phyloP scores from a whole-genome alignment of 2,329 filamentous ascomycete species.

The Colletotrichum tropicale region DNA sequence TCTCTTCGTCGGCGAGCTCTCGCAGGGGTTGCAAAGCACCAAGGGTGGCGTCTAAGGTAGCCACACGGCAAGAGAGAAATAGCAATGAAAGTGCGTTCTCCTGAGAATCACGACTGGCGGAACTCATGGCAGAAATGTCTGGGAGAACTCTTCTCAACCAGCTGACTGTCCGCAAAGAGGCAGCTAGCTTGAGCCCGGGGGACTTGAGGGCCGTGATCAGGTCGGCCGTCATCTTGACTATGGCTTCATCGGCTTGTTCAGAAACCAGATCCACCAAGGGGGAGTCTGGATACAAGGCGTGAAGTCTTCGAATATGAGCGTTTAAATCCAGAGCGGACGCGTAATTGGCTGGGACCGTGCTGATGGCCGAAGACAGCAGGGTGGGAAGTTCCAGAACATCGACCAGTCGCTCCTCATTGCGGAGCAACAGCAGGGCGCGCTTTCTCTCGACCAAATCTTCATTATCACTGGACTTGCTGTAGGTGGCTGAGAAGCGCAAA shows the following conservation, averaged over 20 bases:
- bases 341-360: slow-evolving; percentile 73
- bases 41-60: slow-evolving; percentile 79
- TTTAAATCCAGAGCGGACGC: slow-evolving; percentile 89
- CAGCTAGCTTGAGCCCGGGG: slow-evolving; percentile 84
- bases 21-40: slow-evolving; percentile 84
- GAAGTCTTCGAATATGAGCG: slow-evolving; percentile 88
- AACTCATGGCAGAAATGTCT: slow-evolving; percentile 57
- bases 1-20: slow-evolving; percentile 90
- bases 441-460: slow-evolving; percentile 75
- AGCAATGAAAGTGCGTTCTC: slow-evolving; percentile 80
- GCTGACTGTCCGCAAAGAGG: slow-evolving; percentile 87
- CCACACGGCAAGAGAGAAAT: slow-evolving; percentile 85
- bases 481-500: slow-evolving; percentile 80
- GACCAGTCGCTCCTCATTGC: slow-evolving; percentile 87
- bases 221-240: slow-evolving; percentile 86
- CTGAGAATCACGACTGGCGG: slow-evolving; percentile 25
- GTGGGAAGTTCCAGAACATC: slow-evolving; percentile 91
- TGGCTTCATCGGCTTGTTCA: slow-evolving; percentile 80
- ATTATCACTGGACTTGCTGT: slow-evolving; percentile 75
- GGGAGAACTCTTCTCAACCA: slow-evolving; percentile 89
- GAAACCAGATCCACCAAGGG: slow-evolving; percentile 75
- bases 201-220: slow-evolving; percentile 79
- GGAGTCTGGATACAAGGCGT: slow-evolving; percentile 82
- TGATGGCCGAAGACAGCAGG: slow-evolving; percentile 80
- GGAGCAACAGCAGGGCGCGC: slow-evolving; percentile 78